Evolutionary conservation across 106 monocot genomes (phyloP), one percentile per base, ranked within the genome.

Genomic region (Amphibolis antarctica): DNA sequence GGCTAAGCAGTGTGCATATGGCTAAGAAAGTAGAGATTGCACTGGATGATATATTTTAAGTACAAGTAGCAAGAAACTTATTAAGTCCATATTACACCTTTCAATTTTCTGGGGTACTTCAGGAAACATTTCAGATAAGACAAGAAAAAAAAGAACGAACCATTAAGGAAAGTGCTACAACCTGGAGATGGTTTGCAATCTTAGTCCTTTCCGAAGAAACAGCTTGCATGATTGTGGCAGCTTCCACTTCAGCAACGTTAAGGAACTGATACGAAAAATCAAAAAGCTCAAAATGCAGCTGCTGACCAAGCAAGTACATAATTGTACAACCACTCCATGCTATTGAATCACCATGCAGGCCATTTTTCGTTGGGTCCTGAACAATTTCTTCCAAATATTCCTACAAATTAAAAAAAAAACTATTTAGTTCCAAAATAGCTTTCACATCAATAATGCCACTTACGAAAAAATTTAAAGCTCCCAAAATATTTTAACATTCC

Each of bases 291-390:
- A 85, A 87, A 48, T 98, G 87, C 63, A 82, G 82, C 42, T 98
- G 96, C 65, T 98, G 96, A 62, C 90, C 96, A 55, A 98, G 90
- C 20, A 98, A 80, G 44, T 98, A 98, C 66, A 87, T 87, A n/a
- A 98, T 82, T 24, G 90, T 82, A 79, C 96, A 98, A 30, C 81
- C 86, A 73, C 86, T 90, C 96, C 96, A 98, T 23, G 90, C 90
- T 46, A 91, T 86, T 23, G 96, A 90, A 58, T 98, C 96, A 21
- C 96, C 90, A 65, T 82, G 51, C n/a, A 70, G n/a, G 42, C 80
- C 80, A 58, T 65, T 80, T 63, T 46, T 90, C 22, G 84, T 77
- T 62, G 65, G 66, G 59, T 83, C 82, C 47, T 73, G 68, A 61
- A 69, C 55, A 14, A 72, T 79, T 66, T 82, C 87, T 64, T 98